These are phyloP conservation scores for Aegilops longissima DNA, from an alignment of 176 grass and related monocot genomes.

Conservation along the genomic window DNA sequence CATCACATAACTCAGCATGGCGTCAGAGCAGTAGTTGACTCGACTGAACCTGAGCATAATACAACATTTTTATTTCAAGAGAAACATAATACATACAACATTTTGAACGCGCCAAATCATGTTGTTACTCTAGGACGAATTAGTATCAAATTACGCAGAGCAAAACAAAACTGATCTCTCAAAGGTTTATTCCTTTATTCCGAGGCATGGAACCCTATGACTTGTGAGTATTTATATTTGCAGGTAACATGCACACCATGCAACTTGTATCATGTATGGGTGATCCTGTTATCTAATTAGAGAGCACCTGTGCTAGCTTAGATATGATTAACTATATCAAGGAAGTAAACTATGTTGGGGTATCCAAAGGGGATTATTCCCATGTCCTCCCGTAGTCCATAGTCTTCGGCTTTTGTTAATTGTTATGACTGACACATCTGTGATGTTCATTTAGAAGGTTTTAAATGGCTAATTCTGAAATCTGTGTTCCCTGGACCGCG, in stretches of 20 bases:
- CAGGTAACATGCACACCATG: slow-evolving; percentile 24
- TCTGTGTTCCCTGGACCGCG: not conserved
- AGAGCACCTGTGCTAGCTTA: slow-evolving; percentile 5
- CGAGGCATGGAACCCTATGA: slow-evolving; percentile 1
- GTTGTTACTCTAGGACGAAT: not conserved
- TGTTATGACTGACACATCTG: not conserved
- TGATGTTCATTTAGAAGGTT: not conserved
- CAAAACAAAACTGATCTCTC: not conserved
- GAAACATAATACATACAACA: no score
- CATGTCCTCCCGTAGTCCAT: not conserved
- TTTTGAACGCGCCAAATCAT: not conserved
- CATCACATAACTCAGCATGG: not conserved
- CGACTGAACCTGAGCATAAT: no score
- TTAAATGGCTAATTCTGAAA: slow-evolving; percentile 7
- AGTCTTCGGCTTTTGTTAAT: not conserved
- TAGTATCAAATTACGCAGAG: not conserved
- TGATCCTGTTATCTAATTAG: not conserved
- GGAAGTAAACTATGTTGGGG: not conserved
- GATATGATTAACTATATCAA: not conserved
- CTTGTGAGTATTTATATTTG: slow-evolving; percentile 7
- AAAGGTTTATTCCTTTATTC: slow-evolving; percentile 28
- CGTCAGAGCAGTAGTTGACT: not conserved
- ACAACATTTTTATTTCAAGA: no score
- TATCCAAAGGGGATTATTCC: slow-evolving; percentile 31
- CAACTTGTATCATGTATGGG: not conserved